Percentiles rank a stretch among this genome's conserved stretches.
These are phyloP conservation scores for Solanum sejunctum DNA, from an alignment of 257 asterid species.

Conservation along the genomic window DNA sequence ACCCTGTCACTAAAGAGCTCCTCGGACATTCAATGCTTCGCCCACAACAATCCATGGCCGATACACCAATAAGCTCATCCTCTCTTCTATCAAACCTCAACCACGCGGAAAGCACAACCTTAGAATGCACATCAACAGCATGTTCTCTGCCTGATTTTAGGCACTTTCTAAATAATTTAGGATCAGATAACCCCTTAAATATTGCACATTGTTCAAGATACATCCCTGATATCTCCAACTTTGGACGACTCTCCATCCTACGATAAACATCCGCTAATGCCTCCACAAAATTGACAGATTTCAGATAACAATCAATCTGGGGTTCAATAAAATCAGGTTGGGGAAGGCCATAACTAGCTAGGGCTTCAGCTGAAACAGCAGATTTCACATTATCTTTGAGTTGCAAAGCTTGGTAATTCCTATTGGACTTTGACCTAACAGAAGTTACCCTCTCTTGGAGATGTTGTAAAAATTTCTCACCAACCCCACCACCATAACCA, in stretches of 20 bases:
- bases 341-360: constrained; percentile 68
- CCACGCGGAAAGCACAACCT: constrained; percentile 92
- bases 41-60: constrained; percentile 81
- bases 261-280: constrained; percentile 50
- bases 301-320: constrained; percentile 57
- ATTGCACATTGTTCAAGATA: constrained; percentile 76
- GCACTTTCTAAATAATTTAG: constrained; percentile 76
- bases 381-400: constrained; percentile 23
- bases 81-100: constrained; percentile 85
- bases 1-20: constrained; percentile 48
- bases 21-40: constrained; percentile 73
- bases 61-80: constrained; percentile 73
- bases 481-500: constrained; percentile 28
- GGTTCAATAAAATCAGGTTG: constrained; percentile 74
- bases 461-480: constrained; percentile 68
- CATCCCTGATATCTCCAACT: constrained; percentile 40
- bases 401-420: constrained; percentile 38
- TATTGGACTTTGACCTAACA: constrained; percentile 46
- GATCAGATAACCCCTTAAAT: constrained; percentile 61
- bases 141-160: constrained; percentile 72
- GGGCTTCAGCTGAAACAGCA: constrained; percentile 32
- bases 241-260: constrained; percentile 39
- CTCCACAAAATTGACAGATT: constrained; percentile 56
- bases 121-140: constrained; percentile 82
- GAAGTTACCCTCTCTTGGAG: constrained; percentile 29